Conservation (phyloP, 2,329 filamentous ascomycete species). For the Calonectria hawksworthii region DNA sequence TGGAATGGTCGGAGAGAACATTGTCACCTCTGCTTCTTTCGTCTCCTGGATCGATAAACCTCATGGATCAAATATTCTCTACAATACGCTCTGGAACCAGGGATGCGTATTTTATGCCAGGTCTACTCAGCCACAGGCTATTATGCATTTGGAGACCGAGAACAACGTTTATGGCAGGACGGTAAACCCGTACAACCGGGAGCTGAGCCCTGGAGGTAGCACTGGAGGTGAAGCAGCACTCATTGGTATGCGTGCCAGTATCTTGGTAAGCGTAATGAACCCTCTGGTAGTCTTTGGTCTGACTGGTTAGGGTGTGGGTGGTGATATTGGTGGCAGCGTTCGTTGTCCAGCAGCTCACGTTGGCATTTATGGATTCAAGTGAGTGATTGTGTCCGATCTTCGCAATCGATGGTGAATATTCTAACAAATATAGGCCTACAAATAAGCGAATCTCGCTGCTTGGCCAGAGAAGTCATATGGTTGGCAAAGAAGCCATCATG, state of each 20-base stretch:
- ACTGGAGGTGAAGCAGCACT: slow-evolving; percentile 69
- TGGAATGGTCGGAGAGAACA: slow-evolving; percentile 49
- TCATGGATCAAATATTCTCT: slow-evolving; percentile 50
- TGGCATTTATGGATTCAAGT: slow-evolving; percentile 54
- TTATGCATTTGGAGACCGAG: slow-evolving; percentile 69
- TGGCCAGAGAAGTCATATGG: slow-evolving; percentile 46
- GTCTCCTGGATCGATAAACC: slow-evolving; percentile 49
- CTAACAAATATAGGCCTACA: slow-evolving; percentile 44
- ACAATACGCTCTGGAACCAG: slow-evolving; percentile 46
- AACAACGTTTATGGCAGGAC: slow-evolving; percentile 76
- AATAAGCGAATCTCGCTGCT: slow-evolving; percentile 47
- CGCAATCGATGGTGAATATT: neutral
- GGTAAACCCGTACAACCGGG: slow-evolving; percentile 73
- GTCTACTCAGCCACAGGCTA: slow-evolving; percentile 75
- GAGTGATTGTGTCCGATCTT: neutral
- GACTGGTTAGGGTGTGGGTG: slow-evolving; percentile 52
- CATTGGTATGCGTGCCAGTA: slow-evolving; percentile 56
- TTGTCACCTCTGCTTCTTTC: slow-evolving; percentile 46
- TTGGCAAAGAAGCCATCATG: slow-evolving; percentile 52
- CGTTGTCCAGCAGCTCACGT: slow-evolving; percentile 54
- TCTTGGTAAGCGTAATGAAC: slow-evolving; percentile 46
- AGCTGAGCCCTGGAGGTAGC: slow-evolving; percentile 73
- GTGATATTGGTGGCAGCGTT: slow-evolving; percentile 59
- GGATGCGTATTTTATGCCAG: slow-evolving; percentile 66
- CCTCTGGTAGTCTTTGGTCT: neutral